Evolutionary conservation across 164 flowering plant species (phyloP).

Genomic region (Warburgia ugandensis): DNA sequence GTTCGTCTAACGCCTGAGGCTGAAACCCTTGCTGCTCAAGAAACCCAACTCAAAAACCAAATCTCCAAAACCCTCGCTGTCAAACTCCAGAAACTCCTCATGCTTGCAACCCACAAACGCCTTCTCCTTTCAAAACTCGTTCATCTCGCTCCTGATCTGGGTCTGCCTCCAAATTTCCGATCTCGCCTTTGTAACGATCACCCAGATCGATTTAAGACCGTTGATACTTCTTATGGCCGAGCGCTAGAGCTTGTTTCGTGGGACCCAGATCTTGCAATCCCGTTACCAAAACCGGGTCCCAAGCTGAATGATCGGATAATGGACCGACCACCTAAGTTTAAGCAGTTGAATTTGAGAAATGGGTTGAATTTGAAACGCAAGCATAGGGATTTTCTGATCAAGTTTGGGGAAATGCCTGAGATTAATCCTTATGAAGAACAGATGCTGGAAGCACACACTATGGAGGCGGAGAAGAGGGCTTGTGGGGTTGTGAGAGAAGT

Average conservation of each 20-base stretch:
- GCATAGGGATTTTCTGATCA: conserved; percentile 58
- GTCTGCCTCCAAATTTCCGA: conserved; percentile 78
- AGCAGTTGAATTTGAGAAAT: conserved; percentile 57
- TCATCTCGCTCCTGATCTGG: conserved; percentile 87
- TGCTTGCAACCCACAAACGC: conserved; percentile 75
- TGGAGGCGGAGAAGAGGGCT: conserved; percentile 82
- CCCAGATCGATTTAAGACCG: conserved; percentile 60
- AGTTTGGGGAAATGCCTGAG: conserved; percentile 51
- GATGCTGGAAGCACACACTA: conserved; percentile 36
- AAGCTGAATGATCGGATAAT: conserved; percentile 42
- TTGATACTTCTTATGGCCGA: conserved; percentile 85
- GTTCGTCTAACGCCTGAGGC: conserved; percentile 77
- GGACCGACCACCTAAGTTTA: conserved; percentile 81
- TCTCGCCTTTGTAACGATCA: conserved; percentile 78
- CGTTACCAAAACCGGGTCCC: conserved; percentile 26
- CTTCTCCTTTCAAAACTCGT: conserved; percentile 75
- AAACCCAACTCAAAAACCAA: conserved; percentile 31
- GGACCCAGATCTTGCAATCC: conserved; percentile 51
- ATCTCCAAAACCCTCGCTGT: conserved; percentile 36
- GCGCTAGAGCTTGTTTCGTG: conserved; percentile 88
- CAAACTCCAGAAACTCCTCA: conserved; percentile 84
- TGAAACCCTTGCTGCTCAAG: conserved; percentile 42
- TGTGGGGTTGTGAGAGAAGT: conserved; percentile 87
- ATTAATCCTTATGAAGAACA: conserved; percentile 53
- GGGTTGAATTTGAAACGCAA: conserved; percentile 71